Conservation (phyloP, 129 eudicot species). For the Ambrosia artemisiifolia region DNA sequence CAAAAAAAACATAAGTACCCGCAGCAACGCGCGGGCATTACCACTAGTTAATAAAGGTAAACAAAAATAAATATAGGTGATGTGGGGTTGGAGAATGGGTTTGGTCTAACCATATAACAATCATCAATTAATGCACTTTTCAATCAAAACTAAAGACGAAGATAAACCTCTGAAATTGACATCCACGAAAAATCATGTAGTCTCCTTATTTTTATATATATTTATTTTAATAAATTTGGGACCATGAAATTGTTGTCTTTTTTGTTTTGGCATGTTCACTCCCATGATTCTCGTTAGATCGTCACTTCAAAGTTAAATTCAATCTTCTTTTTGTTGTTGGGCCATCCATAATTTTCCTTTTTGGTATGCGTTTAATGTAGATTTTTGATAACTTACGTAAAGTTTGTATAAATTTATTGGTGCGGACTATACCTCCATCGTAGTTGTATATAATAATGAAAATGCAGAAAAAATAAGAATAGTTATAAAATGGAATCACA, state of each 20-base stretch:
- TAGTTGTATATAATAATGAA: no score
- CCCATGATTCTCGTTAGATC: slow-evolving; percentile 23
- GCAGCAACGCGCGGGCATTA: no score
- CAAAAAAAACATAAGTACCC: no score
- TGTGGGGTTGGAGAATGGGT: slow-evolving; percentile 13
- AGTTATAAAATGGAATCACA: no score
- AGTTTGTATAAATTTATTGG: no score
- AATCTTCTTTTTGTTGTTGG: slow-evolving; percentile 26
- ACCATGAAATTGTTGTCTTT: slow-evolving; percentile 12
- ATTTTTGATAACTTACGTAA: no score
- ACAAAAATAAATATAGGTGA: slow-evolving; percentile 2
- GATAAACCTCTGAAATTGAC: slow-evolving; percentile 27
- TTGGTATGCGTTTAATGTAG: no score
- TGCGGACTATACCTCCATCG: no score
- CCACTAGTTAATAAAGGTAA: not conserved
- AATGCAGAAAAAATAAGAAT: no score
- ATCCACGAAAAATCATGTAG: slow-evolving; percentile 23
- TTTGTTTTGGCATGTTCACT: slow-evolving; percentile 19
- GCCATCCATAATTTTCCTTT: no score
- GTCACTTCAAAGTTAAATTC: slow-evolving; percentile 20
- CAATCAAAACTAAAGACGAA: slow-evolving; percentile 22
- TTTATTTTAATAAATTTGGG: not conserved
- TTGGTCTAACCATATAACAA: slow-evolving; percentile 28
- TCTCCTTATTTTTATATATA: not conserved
- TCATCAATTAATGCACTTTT: slow-evolving; percentile 27